phyloP scores from a whole-genome alignment of 2,329 filamentous ascomycete species.

The Rhynchosporium graminicola region DNA sequence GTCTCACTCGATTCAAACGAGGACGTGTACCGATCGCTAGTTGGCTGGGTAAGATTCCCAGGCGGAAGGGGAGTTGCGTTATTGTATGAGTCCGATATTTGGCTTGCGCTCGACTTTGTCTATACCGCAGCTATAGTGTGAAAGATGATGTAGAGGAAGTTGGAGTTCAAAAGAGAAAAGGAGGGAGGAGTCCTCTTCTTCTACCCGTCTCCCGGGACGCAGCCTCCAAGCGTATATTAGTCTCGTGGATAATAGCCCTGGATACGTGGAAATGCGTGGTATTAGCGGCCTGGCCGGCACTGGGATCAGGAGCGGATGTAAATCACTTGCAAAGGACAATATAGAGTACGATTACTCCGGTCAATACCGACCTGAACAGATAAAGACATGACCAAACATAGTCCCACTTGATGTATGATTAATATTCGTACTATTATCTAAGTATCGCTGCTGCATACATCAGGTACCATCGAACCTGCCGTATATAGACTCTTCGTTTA shows the following conservation, averaged over 20 bases:
- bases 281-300: background rate
- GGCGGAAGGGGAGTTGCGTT: background rate
- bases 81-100: no score
- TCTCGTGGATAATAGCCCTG: background rate
- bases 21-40: background rate
- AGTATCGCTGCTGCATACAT: background rate
- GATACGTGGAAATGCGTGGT: background rate
- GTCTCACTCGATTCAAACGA: background rate
- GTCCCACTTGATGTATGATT: background rate
- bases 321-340: background rate
- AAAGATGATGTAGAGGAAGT: background rate
- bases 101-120: background rate
- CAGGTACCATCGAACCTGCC: background rate
- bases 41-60: background rate
- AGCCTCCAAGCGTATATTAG: background rate
- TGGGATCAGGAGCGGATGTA: background rate
- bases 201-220: background rate
- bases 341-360: no score
- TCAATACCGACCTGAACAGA: background rate
- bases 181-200: background rate
- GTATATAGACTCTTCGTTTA: background rate
- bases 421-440: background rate
- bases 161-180: background rate
- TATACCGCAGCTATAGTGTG: background rate
- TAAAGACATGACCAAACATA: background rate